Evolutionary conservation across 306 rosid genomes (phyloP), one percentile per base, ranked within the genome.

Genomic region (Aeschynomene evenia): DNA sequence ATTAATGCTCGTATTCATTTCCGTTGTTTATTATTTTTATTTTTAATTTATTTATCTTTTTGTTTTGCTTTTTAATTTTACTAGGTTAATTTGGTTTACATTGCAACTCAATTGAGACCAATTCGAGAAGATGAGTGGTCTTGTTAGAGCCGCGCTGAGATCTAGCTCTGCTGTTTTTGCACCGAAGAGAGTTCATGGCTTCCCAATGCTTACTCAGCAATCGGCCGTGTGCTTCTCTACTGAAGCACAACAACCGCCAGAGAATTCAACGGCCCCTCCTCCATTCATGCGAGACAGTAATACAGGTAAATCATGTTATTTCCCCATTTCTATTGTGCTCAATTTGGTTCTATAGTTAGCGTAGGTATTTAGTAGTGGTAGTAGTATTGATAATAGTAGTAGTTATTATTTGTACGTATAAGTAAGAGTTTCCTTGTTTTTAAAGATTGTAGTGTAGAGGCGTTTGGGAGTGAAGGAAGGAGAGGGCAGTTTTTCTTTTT

Each of bases 181-280:
- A 9, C 13, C 33, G 0, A 63, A 72, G 53, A 51, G 59, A 64
- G 68, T 12, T 40, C 76, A 73, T 58, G 86, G 72, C 31, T 34
- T 64, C 52, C 69, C 81, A 18, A 39, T 53, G 12, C 54, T 65
- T 55, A 66, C 68, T 58, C 71, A 59, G 37, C 57, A 78, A 36
- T 57, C 78, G 23, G 29, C 51, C 40, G 72, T 88, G 34, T 63
- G 53, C 39, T 85, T 88, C 80, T 88, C 96, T 14, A 81, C 97
- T 49, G 91, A 82, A 51, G 73, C 87, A 2, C 70, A 73, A 52
- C 81, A 78, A 31, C 86, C 85, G 1, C 80, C 74, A 6, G 78
- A 34, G 58, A 77, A 68, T 57, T 37, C 91, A 34, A 37, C 60
- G 0, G 13, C 36, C 26, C 72, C 78, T 16, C 48, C 68, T 26